Evolutionary conservation across 345 rosid genomes (phyloP).

Genomic region (Bruguiera gymnorhiza): DNA sequence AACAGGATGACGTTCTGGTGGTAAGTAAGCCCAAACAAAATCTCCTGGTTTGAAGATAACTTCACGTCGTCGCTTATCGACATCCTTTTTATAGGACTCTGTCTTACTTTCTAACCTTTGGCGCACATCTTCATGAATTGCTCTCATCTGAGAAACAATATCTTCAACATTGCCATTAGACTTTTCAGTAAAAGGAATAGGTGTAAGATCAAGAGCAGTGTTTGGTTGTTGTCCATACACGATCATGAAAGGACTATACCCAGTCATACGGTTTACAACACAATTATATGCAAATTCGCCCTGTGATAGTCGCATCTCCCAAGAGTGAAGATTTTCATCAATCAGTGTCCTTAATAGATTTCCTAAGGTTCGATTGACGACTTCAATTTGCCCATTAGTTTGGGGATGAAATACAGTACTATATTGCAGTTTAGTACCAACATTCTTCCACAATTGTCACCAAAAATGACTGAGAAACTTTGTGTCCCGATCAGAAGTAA

Average conservation of each 20-base stretch:
- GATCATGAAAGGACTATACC: not conserved
- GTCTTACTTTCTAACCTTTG: not conserved
- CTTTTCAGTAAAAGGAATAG: not conserved
- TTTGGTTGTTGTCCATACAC: not conserved
- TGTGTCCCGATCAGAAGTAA: not conserved
- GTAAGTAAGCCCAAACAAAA: constrained; percentile 6
- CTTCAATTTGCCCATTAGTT: not conserved
- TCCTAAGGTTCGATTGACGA: not conserved
- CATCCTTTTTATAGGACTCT: not conserved
- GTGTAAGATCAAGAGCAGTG: not conserved
- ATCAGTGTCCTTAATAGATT: constrained; percentile 1
- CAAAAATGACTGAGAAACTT: constrained; percentile 2
- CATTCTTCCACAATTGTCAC: not conserved
- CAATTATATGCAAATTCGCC: constrained; percentile 2
- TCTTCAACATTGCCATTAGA: not conserved
- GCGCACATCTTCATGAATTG: not conserved
- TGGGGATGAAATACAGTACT: not conserved
- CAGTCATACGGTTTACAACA: not conserved
- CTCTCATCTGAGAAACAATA: not conserved
- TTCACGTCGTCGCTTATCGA: not conserved
- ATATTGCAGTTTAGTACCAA: not conserved
- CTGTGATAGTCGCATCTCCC: not conserved
- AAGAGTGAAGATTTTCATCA: not conserved
- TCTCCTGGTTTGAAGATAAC: constrained; percentile 8
- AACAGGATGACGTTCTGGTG: not conserved